Base-by-base conservation (phyloP, 2,329 filamentous ascomycete genomes). In the Stemphylium vesicarium region DNA sequence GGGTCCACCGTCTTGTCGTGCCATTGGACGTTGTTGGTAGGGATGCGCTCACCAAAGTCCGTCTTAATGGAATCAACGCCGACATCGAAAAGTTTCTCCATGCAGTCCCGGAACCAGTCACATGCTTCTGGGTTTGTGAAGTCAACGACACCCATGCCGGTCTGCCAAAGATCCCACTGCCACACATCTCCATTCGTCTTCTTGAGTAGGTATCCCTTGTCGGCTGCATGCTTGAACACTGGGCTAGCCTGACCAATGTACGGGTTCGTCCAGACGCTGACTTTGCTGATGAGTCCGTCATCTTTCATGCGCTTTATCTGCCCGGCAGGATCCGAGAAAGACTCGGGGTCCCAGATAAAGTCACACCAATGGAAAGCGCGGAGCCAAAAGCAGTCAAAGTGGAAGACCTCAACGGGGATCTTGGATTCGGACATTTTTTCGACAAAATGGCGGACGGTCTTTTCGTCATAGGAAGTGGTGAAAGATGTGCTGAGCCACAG, bases 381-480 rank as follows among this genome's bases (percentile, higher is more conserved):
- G 81, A 91, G 86, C 88, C 88, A 91, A 80, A 90, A 91, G 72
- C 86, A 89, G 70, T 91, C 88, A 60, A 88, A 91, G 72, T 91
- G 89, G 73, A 91, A 91, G 3, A 90, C 87, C 33, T 88, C 84
- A 1, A 91, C 81, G 0, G 86, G 85, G 13, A 88, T 88, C 40
- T 84, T 82, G 2, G 86, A 82, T 43, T 83, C 78, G 57, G 81
- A 82, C 85, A 91, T 90, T 10, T 87, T 87, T 62, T 89, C 83
- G 18, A 91, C 80, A 72, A 91, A 91, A 9, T 80, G 80, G 40
- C 80, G 85, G 22, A 91, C 88, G 0, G 88, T 91, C 16, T 80
- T 72, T 72, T 91, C 88, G 59, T 89, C 86, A 68, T 91, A 91
- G 59, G 84, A 84, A 2, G 88, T 91, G 2, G 88, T 90, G 75